Evolutionary conservation across 2,329 filamentous ascomycete genomes (phyloP).

Genomic region (Thelonectria olida): DNA sequence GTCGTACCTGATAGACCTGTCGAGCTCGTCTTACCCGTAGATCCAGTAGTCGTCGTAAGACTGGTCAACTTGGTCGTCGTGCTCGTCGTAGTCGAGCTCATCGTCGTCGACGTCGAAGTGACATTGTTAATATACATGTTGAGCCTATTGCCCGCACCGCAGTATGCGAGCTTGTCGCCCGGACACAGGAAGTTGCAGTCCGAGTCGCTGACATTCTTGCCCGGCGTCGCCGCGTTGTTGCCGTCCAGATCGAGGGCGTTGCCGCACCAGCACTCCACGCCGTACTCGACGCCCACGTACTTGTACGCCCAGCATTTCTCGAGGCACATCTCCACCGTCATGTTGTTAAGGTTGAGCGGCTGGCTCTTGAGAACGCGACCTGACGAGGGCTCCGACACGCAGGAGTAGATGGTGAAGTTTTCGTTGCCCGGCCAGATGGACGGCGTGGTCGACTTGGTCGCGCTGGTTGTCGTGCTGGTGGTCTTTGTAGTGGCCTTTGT

Average conservation of each 20-base stretch:
- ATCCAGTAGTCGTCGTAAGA: background rate
- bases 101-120: slow-evolving; percentile 12
- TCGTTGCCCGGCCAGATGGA: slow-evolving; percentile 45
- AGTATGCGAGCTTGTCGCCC: slow-evolving; percentile 44
- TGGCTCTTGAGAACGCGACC: slow-evolving; percentile 45
- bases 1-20: background rate
- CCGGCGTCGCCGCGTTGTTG: slow-evolving; percentile 29
- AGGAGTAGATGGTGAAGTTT: slow-evolving; percentile 51
- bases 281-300: slow-evolving; percentile 50
- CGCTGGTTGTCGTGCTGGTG: slow-evolving; percentile 2
- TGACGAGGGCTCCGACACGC: slow-evolving; percentile 44
- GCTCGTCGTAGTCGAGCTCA: background rate
- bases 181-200: slow-evolving; percentile 48
- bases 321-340: slow-evolving; percentile 47
- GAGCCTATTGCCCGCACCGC: slow-evolving; percentile 43
- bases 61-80: background rate
- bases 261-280: slow-evolving; percentile 51
- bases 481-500: background rate
- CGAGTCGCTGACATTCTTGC: slow-evolving; percentile 41
- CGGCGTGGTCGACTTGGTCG: slow-evolving; percentile 29
- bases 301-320: slow-evolving; percentile 45
- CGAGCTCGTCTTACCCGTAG: background rate
- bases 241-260: slow-evolving; percentile 43
- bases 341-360: slow-evolving; percentile 42
- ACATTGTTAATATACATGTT: slow-evolving; percentile 45